Conservation (phyloP, 176 grass and related monocot genomes). For the Hordeum marinum region DNA sequence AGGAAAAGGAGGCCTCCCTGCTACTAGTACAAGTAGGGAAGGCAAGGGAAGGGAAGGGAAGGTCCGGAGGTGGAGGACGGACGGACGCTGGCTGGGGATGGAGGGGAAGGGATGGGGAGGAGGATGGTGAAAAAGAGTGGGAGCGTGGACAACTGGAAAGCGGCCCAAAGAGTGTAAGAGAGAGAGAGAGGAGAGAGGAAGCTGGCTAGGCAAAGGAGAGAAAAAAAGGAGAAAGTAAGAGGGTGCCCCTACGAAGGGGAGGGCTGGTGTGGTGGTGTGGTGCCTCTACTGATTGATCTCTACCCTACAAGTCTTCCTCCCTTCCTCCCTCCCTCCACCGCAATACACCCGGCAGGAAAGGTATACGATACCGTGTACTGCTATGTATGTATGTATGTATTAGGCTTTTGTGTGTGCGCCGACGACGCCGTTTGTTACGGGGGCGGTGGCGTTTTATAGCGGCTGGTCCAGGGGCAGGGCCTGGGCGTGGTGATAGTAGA, state of each 20-base stretch:
- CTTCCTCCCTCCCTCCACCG: not conserved
- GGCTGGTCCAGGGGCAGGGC: not conserved
- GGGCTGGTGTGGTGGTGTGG: constrained; percentile 19
- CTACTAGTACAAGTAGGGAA: constrained; percentile 35
- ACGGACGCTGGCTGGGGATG: not conserved
- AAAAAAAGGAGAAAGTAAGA: not conserved
- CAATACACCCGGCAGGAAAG: not conserved
- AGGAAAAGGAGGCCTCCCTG: constrained; percentile 34
- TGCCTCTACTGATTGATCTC: not conserved
- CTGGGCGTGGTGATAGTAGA: not conserved
- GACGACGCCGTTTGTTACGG: constrained; percentile 18
- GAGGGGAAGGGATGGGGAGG: not conserved
- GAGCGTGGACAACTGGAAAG: constrained; percentile 72
- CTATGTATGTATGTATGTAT: not conserved
- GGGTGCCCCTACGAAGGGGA: constrained; percentile 27
- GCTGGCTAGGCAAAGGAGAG: too few relatives aligned
- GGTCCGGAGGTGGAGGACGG: not conserved
- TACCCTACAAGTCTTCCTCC: not conserved
- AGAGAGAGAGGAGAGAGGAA: too few relatives aligned
- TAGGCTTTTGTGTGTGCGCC: not conserved
- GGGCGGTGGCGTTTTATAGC: constrained; percentile 24
- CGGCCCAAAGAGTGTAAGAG: constrained; percentile 10
- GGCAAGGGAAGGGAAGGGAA: constrained; percentile 27
- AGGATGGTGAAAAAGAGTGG: constrained; percentile 36
- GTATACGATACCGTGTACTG: not conserved